Percentiles rank a stretch among this genome's conserved stretches.
Conservation (phyloP, 192 early-diverging fungal species). For the Chytriomyces hyalinus region DNA sequence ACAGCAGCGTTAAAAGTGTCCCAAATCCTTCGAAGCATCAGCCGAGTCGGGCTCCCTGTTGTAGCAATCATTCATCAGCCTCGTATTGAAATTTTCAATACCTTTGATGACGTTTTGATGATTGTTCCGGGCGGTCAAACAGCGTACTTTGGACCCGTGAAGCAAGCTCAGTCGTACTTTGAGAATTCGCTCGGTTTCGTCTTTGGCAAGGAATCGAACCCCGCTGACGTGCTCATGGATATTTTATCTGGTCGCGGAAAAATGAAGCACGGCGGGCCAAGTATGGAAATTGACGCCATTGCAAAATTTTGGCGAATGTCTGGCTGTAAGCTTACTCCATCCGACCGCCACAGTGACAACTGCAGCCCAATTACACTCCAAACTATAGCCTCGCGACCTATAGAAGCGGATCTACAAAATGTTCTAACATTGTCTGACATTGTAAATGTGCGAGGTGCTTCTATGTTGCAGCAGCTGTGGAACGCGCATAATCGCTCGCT, state of each 20-base stretch:
- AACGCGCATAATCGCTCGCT: background rate
- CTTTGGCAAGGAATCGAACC: slow-evolving; percentile 27
- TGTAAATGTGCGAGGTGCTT: slow-evolving; percentile 17
- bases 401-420: background rate
- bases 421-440: background rate
- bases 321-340: background rate
- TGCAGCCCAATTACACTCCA: background rate
- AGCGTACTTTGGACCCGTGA: slow-evolving; percentile 47
- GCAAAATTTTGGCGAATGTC: slow-evolving; percentile 7
- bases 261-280: background rate
- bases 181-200: slow-evolving; percentile 12
- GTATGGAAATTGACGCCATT: slow-evolving; percentile 4
- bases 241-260: slow-evolving; percentile 39
- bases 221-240: slow-evolving; percentile 50
- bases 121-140: slow-evolving; percentile 67
- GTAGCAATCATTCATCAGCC: slow-evolving; percentile 75
- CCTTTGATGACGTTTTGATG: slow-evolving; percentile 77
- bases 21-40: slow-evolving; percentile 57
- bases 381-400: background rate
- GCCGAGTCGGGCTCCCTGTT: slow-evolving; percentile 61
- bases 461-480: slow-evolving; percentile 23
- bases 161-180: slow-evolving; percentile 31
- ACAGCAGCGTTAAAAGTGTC: slow-evolving; percentile 67
- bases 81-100: slow-evolving; percentile 70
- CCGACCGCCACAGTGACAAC: background rate